Evolutionary conservation across 2,329 filamentous ascomycete genomes (phyloP).

Genomic region (Zopfia rhizophila): DNA sequence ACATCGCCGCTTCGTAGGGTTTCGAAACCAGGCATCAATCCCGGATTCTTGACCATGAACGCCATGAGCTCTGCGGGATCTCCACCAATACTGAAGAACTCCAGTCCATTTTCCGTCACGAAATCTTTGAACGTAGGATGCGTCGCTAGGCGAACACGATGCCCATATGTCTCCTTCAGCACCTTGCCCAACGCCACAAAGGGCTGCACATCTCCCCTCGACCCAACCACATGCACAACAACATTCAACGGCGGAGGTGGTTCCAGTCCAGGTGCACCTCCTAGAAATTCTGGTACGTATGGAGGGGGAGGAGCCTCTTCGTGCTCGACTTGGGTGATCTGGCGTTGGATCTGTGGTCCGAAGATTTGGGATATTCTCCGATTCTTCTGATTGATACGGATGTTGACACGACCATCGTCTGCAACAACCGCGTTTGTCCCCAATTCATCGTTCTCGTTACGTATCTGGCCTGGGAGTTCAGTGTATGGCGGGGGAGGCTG

Average conservation of each 20-base stretch:
- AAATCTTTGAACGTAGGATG: constrained; percentile 62
- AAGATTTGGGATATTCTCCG: constrained; percentile 49
- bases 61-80: constrained; percentile 67
- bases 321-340: constrained; percentile 55
- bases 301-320: constrained; percentile 70
- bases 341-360: constrained; percentile 50
- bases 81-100: constrained; percentile 63
- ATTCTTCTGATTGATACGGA: constrained; percentile 52
- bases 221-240: constrained; percentile 61
- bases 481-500: constrained; percentile 53
- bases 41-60: constrained; percentile 91
- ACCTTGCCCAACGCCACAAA: constrained; percentile 62
- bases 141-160: constrained; percentile 60
- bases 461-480: constrained; percentile 52
- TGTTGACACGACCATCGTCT: constrained; percentile 54
- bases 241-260: constrained; percentile 61
- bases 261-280: constrained; percentile 69
- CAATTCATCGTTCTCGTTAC: constrained; percentile 49
- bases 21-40: constrained; percentile 84
- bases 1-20: constrained; percentile 81
- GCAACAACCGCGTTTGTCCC: constrained; percentile 58
- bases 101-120: constrained; percentile 60
- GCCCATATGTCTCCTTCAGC: constrained; percentile 59
- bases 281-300: constrained; percentile 78
- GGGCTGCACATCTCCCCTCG: constrained; percentile 62